phyloP scores from a whole-genome alignment of 2,329 filamentous ascomycete species.

The Lasiodiplodia gonubiensis region DNA sequence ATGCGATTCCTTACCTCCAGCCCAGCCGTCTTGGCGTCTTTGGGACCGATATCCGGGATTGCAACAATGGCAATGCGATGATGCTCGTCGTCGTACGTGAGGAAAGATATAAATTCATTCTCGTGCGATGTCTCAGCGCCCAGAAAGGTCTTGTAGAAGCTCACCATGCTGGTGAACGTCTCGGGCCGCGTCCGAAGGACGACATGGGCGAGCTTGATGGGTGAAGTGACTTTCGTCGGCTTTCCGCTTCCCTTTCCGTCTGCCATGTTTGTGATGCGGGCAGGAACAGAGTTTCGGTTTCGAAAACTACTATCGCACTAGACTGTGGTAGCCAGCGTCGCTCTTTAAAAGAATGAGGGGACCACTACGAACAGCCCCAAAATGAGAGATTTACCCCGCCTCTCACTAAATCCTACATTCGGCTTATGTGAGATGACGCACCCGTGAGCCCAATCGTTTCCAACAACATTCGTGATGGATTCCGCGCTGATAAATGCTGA shows the following conservation, averaged over 20 bases:
- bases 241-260: neutral
- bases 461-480: neutral
- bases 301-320: neutral
- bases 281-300: neutral
- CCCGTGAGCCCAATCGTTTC: neutral
- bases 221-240: neutral
- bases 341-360: neutral
- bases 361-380: neutral
- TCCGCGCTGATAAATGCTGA: neutral
- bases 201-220: conserved; percentile 36
- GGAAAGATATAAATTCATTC: conserved; percentile 40
- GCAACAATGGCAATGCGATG: conserved; percentile 54
- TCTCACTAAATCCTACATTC: neutral
- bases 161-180: conserved; percentile 41
- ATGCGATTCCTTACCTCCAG: conserved; percentile 33
- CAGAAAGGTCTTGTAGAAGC: conserved; percentile 49
- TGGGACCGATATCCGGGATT: conserved; percentile 36
- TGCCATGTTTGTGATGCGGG: neutral
- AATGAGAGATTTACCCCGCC: neutral
- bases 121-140: conserved; percentile 40
- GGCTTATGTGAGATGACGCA: conserved; percentile 10
- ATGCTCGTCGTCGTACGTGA: conserved; percentile 56
- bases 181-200: conserved; percentile 36
- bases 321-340: neutral
- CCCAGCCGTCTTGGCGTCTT: conserved; percentile 38